These are phyloP conservation scores for Ocimum tenuiflorum DNA, from an alignment of 257 asterid genomes.

Conservation along the genomic window DNA sequence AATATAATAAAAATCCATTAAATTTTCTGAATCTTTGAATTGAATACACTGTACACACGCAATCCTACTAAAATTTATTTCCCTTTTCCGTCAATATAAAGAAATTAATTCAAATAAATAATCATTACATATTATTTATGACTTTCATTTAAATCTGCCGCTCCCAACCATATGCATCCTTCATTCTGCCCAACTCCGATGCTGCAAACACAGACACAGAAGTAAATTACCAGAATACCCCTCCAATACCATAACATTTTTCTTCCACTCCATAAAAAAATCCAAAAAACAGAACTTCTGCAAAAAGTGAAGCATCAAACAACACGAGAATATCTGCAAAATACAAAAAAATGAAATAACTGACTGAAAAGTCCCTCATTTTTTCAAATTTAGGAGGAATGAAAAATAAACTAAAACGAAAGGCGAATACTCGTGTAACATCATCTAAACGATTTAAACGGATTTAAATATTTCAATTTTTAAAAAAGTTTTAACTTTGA, in stretches of 20 bases:
- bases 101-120: neutral
- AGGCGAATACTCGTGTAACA: no score
- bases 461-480: no score
- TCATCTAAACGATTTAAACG: no score
- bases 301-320: conserved; percentile 14
- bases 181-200: no score
- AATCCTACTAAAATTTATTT: neutral
- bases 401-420: neutral
- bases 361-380: neutral
- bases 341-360: neutral
- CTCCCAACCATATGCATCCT: neutral
- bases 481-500: no score
- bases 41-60: no score
- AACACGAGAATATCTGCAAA: conserved; percentile 16
- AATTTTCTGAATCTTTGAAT: no score
- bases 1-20: no score
- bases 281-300: conserved; percentile 18
- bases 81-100: no score
- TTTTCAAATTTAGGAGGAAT: neutral
- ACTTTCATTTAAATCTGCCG: neutral
- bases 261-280: neutral
- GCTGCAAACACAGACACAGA: conserved; percentile 25
- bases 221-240: conserved; percentile 28
- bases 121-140: neutral
- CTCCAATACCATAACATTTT: neutral